Conservation (phyloP, 225 moss, liverwort and hornwort species). For the Bryoerythrophyllum caledonicum region DNA sequence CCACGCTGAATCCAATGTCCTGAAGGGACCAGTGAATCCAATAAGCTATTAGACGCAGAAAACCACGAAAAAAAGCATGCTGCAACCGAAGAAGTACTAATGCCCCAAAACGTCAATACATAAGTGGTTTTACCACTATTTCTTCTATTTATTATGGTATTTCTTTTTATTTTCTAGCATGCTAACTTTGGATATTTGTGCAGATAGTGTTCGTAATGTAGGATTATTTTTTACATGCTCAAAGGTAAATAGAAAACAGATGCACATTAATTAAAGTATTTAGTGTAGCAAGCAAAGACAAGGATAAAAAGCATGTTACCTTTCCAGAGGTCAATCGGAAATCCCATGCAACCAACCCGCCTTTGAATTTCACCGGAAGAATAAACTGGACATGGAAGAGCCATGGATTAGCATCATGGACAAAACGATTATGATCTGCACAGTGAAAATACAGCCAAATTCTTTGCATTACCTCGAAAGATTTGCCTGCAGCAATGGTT, state of each 20-base stretch:
- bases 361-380: conserved; percentile 73
- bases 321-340: conserved; percentile 92
- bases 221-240: no score
- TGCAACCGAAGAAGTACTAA: neutral
- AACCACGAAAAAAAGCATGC: neutral
- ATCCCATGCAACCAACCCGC: conserved; percentile 92
- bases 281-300: no score
- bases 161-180: no score
- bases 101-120: no score
- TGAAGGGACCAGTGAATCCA: conserved; percentile 35
- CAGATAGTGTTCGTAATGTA: no score
- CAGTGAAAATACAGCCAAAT: neutral
- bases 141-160: no score
- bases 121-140: no score
- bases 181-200: no score
- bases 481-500: conserved; percentile 74
- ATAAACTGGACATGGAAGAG: conserved; percentile 56
- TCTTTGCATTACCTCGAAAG: conserved; percentile 77
- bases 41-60: conserved; percentile 1
- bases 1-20: conserved; percentile 98
- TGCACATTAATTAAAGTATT: neutral
- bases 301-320: no score
- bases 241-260: neutral
- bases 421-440: neutral
- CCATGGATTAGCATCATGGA: neutral